These are phyloP conservation scores for Xylaria sp. DNA, from an alignment of 2,329 filamentous ascomycete species.

Conservation along the genomic window DNA sequence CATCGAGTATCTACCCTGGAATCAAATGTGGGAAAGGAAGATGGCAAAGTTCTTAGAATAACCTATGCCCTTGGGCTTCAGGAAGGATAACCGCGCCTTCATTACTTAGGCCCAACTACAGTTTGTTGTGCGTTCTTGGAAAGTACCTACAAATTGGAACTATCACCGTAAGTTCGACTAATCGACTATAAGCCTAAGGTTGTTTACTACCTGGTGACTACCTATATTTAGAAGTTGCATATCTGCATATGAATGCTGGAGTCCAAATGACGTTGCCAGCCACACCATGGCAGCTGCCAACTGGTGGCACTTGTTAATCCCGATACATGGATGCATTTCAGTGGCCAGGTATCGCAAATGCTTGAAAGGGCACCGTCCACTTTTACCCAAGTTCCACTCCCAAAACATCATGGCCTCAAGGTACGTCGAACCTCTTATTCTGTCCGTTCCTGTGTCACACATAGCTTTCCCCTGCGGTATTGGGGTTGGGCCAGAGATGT, in stretches of 20 bases:
- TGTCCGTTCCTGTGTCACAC: conserved; percentile 1
- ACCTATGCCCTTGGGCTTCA: no score
- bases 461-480: conserved; percentile 4
- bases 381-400: conserved; percentile 1
- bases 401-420: conserved; percentile 35
- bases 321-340: neutral
- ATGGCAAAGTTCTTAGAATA: no score
- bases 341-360: neutral
- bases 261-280: neutral
- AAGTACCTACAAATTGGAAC: no score
- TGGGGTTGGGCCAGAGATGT: neutral
- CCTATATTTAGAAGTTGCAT: no score
- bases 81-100: no score
- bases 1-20: no score
- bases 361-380: neutral
- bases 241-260: neutral
- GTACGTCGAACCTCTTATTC: conserved; percentile 24
- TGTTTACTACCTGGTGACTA: no score
- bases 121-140: no score
- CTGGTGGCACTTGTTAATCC: neutral
- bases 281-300: neutral
- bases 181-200: no score
- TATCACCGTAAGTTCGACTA: no score
- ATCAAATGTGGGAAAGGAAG: no score
- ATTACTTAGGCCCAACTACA: no score